These are phyloP conservation scores for Hypoxylon lienhwacheense DNA, from an alignment of 495 filamentous ascomycete genomes.

Conservation along the genomic window DNA sequence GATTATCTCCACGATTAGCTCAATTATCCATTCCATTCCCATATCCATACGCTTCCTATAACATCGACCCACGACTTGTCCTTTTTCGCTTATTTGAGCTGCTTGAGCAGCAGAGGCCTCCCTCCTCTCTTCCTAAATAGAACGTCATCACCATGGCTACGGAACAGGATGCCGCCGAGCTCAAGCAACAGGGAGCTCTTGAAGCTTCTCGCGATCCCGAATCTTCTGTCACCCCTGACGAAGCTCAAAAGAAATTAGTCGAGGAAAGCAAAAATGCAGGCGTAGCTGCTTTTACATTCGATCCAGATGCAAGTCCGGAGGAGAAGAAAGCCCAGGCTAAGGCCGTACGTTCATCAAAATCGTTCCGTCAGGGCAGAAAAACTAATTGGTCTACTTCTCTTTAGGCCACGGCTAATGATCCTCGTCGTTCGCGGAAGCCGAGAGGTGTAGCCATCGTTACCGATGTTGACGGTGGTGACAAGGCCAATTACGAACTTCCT, in stretches of 20 bases:
- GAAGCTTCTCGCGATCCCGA: conserved; percentile 71
- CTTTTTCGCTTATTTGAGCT: conserved; percentile 21
- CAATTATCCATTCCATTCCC: background rate
- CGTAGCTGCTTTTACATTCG: conserved; percentile 76
- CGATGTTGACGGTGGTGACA: conserved; percentile 70
- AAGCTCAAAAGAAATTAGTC: conserved; percentile 69
- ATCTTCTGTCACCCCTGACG: conserved; percentile 66
- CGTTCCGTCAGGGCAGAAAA: background rate
- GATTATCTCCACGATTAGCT: no score
- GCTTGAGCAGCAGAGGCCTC: conserved; percentile 8
- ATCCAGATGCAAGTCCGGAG: conserved; percentile 81
- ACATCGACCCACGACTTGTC: conserved; percentile 1
- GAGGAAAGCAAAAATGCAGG: conserved; percentile 77
- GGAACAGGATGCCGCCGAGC: conserved; percentile 54
- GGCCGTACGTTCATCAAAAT: conserved; percentile 61
- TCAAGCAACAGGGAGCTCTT: conserved; percentile 75
- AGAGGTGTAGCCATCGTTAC: conserved; percentile 70
- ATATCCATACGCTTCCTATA: conserved; percentile 9
- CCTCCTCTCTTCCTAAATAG: no score
- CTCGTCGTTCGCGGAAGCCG: conserved; percentile 65
- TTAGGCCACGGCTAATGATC: conserved; percentile 56
- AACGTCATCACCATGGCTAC: conserved; percentile 48
- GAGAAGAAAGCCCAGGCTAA: conserved; percentile 78
- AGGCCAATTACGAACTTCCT: conserved; percentile 77
- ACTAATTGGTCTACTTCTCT: conserved; percentile 3